Base-by-base conservation (phyloP, 371 early-diverging fungal genomes). In the Thermomucor indicae-seudaticae region DNA sequence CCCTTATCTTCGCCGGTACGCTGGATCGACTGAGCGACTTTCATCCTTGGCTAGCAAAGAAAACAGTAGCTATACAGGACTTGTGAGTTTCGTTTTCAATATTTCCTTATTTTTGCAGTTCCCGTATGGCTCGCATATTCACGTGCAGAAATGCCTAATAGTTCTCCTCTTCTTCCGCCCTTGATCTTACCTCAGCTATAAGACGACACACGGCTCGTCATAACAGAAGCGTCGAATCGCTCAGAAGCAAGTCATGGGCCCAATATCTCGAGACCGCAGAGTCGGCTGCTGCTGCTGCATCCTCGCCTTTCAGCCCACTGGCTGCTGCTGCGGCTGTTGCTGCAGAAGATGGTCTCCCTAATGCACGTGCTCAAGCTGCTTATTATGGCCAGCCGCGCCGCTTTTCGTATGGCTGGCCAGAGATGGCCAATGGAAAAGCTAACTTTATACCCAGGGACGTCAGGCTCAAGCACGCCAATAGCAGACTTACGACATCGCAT, bases 161-260 rank as follows among this genome's bases (percentile, higher is more conserved):
- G n/a, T n/a, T n/a, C n/a, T n/a, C 76, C 1, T 63, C 72, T 12
- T 64, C 75, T 6, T 64, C 78, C 6, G 52, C 75, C 22, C 53
- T 73, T 48, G 75, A 70, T 43, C 55, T 75, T 23, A 59, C 73
- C 25, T 53, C 68, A 16, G 59, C 62, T 16, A 49, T 68, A 7
- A 60, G 65, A 39, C 58, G 48, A 14, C 53, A 24, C 17, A 51
- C 64, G 25, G 37, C 52, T 55, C 44, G 65, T 7, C 67, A 67
- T n/a, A 57, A 69, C 28, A 64, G 55, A 27, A 63, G 67, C 29
- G 67, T 74, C 8, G 70, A 74, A 31, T 58, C 70, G 3, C 40
- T 66, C n/a, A 60, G 75, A 20, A 66, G 64, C 44, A 67, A 73
- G 37, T 72, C 72, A 31, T 78, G 78, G 78, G 70, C 71, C 7